Evolutionary conservation across 2,329 filamentous ascomycete species (phyloP), one percentile per base, ranked within the genome.

Genomic region (Aureobasidium pullulans): DNA sequence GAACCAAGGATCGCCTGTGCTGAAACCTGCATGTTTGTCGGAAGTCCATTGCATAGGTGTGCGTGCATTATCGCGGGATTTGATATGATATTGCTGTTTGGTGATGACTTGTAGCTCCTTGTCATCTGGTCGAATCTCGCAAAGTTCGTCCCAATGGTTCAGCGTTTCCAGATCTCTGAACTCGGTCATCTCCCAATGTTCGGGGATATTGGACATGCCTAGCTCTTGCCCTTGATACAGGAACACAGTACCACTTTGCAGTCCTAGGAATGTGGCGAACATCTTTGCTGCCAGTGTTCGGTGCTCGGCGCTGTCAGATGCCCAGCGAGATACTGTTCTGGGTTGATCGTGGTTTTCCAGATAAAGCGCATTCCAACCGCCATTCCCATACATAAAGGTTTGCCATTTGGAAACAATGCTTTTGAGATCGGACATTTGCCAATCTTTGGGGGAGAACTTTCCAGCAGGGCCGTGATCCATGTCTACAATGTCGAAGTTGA

Each of bases 31-130:
- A 62, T 88, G 79, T 0, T 72, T 66, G 1, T 62, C 59, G 1
- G 72, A 75, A 61, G 84, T 78, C 86, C 87, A 90, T 67, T 88
- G 85, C 69, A 90, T 84, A 0, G 86, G 86, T 1, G 84, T 83
- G 54, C 87, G 78, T 8, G 81, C 83, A 69, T 90, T 87, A 71
- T 90, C 87, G 37, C 86, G 68, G 4, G 79, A 82, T 68, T 82
- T 84, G 64, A 76, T 75, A 63, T 81, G 79, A 64, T 84, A 54
- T n/a, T 54, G 50, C 5, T 34, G 23, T 11, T 52, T 52, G 7
- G 48, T 52, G 48, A 52, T 23, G 8, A 31, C 39, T 16, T 40
- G 48, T 23, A 57, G 19, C 3, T 28, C n/a, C 11, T 40, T 40
- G 19, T 52, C 48, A 13, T 29, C 2, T 16, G 48, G 48, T 2